Base-by-base conservation (phyloP, 2,329 filamentous ascomycete genomes). In the Torrubiellomyces zombiae region DNA sequence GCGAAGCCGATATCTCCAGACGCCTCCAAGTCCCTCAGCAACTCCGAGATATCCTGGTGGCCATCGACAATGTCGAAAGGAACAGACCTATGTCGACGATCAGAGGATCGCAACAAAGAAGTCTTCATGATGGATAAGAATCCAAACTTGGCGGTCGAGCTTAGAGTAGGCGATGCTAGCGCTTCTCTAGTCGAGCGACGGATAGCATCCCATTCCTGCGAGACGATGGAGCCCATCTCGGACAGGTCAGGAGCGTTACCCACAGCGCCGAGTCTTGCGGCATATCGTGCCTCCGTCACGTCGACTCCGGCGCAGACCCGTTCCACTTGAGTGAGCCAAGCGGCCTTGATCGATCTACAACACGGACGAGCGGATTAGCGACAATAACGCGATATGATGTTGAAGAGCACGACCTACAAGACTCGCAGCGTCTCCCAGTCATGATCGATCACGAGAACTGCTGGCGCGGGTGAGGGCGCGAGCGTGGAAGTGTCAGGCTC, bases 251-350 rank as follows among this genome's bases (percentile, higher is more conserved):
- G 20, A 10, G 11, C 20, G 20, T 21, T 21, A 13, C 20, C 14
- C 7, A 21, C 14, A 11, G n/a, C n/a, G 6, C 20, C 20, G n/a
- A 21, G 20, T 11, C 12, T 6, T 7, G 9, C 9, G 21, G 21
- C 12, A n/a, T 23, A 16, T 23, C 11, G 9, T 16, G 6, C 21
- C 17, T 23, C 21, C 9, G 13, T 5, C 7, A 16, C 17, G 10
- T 23, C n/a, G 17, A 23, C 21, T 10, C 21, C 12, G 21, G 8
- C 21, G 21, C 13, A 16, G 21, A 23, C 21, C 12, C 21, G 21
- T 16, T 23, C 21, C 10, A 23, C 14, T 10, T 21, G 20, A 7
- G 20, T 21, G 20, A 21, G 11, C 20, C 20, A 21, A 7, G 21
- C 13, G 14, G 14, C 10, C 21, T 7, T 23, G 8, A 16, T 19